These are phyloP conservation scores for Aphanomyces euteiches DNA, from an alignment of 352 stramenopile species.

Conservation along the genomic window DNA sequence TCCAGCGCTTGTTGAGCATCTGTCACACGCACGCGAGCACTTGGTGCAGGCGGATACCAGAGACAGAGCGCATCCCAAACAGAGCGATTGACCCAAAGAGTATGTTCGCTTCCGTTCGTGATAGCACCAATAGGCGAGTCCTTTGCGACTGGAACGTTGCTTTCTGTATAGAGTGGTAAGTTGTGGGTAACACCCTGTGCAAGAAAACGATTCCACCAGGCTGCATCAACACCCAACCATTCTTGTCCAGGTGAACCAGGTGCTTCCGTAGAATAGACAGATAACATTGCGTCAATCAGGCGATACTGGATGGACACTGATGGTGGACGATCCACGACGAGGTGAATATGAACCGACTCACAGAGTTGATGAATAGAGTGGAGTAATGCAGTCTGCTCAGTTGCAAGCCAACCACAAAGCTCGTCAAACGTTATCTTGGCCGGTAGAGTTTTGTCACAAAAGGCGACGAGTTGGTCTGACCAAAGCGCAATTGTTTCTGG, in stretches of 20 bases:
- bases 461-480: conserved; percentile 4
- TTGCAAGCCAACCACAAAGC: conserved; percentile 9
- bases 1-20: neutral
- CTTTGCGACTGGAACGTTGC: neutral
- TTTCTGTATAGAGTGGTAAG: neutral
- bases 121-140: neutral
- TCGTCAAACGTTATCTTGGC: conserved; percentile 14
- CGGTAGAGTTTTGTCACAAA: neutral
- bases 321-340: neutral
- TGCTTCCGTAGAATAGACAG: neutral
- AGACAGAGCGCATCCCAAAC: conserved; percentile 1
- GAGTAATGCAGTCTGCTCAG: conserved; percentile 6
- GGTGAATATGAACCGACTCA: conserved; percentile 11
- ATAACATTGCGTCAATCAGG: neutral
- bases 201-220: conserved; percentile 8
- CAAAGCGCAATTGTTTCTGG: neutral
- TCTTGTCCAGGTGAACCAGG: neutral
- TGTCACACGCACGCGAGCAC: neutral
- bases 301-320: neutral
- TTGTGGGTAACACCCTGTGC: neutral
- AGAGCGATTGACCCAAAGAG: neutral
- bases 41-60: conserved; percentile 5
- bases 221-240: conserved; percentile 4
- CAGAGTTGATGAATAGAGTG: conserved; percentile 2
- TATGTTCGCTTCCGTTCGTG: neutral